A percentile compares a stretch with the other conserved stretches of the same genome.
Evolutionary conservation across 345 rosid genomes (phyloP).

Genomic region (Excoecaria cochinchinensis): DNA sequence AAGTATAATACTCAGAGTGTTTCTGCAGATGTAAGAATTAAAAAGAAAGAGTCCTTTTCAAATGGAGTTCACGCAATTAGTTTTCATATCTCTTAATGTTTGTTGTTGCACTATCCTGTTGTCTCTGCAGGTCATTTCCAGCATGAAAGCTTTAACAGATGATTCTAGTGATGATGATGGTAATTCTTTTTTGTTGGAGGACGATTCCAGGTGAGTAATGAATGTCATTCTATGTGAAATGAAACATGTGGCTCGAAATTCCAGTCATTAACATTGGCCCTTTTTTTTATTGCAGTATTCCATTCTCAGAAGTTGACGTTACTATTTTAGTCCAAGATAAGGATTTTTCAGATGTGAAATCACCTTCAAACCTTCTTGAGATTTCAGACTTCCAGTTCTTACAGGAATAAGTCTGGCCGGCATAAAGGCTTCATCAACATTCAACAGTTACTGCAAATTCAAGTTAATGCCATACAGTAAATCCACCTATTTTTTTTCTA

Average conservation of each 20-base stretch:
- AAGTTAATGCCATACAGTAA: slow-evolving; percentile 24
- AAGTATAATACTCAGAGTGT: slow-evolving; percentile 23
- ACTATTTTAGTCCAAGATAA: slow-evolving; percentile 19
- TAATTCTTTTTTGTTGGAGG: slow-evolving; percentile 24
- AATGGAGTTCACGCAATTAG: neutral
- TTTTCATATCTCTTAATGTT: neutral
- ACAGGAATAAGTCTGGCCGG: slow-evolving; percentile 24
- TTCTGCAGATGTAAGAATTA: slow-evolving; percentile 27
- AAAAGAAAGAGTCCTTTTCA: neutral
- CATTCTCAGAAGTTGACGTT: slow-evolving; percentile 30
- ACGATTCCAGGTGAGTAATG: slow-evolving; percentile 23
- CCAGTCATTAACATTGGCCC: neutral
- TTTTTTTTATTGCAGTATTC: slow-evolving; percentile 25
- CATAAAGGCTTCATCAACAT: neutral
- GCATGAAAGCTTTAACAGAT: slow-evolving; percentile 20
- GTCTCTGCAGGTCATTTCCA: slow-evolving; percentile 19
- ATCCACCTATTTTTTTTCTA: slow-evolving; percentile 21
- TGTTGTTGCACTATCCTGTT: neutral
- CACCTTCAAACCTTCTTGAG: slow-evolving; percentile 23
- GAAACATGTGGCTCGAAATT: neutral
- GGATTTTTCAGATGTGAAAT: slow-evolving; percentile 31
- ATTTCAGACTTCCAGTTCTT: slow-evolving; percentile 33
- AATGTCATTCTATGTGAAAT: neutral
- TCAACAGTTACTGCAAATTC: neutral
- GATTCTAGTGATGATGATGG: slow-evolving; percentile 11